These are phyloP conservation scores for Tagetes erecta DNA, from an alignment of 129 eudicot species.

Conservation along the genomic window DNA sequence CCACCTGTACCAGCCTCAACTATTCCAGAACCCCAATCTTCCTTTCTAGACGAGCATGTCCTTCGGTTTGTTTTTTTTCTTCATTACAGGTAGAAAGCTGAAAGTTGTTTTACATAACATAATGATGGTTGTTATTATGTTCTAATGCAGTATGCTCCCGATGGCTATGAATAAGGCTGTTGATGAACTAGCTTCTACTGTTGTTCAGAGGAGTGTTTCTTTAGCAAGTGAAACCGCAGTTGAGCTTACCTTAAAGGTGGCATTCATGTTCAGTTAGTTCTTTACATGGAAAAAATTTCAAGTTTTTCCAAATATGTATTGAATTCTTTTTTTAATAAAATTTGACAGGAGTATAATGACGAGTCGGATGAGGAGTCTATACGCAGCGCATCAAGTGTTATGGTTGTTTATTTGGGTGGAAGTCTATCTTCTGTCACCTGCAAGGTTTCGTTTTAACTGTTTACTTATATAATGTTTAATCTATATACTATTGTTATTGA, in stretches of 20 bases:
- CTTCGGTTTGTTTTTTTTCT: not conserved
- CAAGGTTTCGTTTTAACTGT: conserved; percentile 56
- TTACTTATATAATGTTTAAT: not conserved
- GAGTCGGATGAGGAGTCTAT: conserved; percentile 90
- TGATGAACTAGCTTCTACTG: conserved; percentile 74
- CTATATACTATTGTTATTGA: not conserved
- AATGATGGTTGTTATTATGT: conserved; percentile 17
- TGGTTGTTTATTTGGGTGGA: conserved; percentile 98
- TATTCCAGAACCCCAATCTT: conserved; percentile 36
- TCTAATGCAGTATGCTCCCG: conserved; percentile 57
- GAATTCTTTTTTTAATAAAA: not conserved
- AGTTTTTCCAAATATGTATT: no score
- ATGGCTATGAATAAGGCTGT: conserved; percentile 90
- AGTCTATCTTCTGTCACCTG: conserved; percentile 95
- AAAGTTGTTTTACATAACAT: not conserved
- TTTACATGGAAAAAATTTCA: not conserved
- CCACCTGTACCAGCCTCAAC: conserved; percentile 46
- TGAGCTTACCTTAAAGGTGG: conserved; percentile 95
- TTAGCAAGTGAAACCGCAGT: conserved; percentile 90
- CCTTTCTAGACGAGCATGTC: conserved; percentile 38
- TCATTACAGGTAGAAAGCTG: conserved; percentile 9
- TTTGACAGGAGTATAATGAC: conserved; percentile 78
- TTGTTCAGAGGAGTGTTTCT: conserved; percentile 93
- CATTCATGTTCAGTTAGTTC: not conserved
- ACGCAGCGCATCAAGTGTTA: conserved; percentile 87